Conservation (phyloP, 495 filamentous ascomycete genomes). For the Chaetomium fimeti region DNA sequence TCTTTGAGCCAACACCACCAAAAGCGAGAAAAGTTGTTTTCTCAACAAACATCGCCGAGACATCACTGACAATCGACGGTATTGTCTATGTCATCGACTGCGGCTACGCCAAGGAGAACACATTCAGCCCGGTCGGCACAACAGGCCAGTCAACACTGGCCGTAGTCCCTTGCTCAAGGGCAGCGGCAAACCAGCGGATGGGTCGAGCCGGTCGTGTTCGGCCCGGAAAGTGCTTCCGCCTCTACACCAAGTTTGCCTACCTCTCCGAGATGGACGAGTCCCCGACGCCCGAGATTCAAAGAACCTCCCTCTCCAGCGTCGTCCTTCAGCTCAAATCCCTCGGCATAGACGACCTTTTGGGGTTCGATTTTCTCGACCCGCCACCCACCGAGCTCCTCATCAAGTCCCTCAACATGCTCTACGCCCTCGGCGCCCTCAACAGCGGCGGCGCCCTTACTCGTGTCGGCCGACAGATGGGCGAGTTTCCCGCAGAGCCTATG, state of each 20-base stretch:
- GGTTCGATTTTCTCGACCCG: slow-evolving; percentile 96
- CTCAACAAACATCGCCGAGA: slow-evolving; percentile 90
- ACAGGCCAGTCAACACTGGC: slow-evolving; percentile 92
- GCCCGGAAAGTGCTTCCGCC: slow-evolving; percentile 89
- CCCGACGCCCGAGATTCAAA: slow-evolving; percentile 91
- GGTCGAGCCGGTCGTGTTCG: slow-evolving; percentile 91
- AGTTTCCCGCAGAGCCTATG: slow-evolving; percentile 95
- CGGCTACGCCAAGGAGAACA: slow-evolving; percentile 93
- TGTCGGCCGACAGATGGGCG: slow-evolving; percentile 91
- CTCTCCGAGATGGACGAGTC: slow-evolving; percentile 92
- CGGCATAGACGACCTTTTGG: slow-evolving; percentile 89
- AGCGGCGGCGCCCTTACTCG: slow-evolving; percentile 88
- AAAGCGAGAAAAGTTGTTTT: slow-evolving; percentile 81
- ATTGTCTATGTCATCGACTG: slow-evolving; percentile 91
- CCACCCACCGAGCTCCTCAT: slow-evolving; percentile 90
- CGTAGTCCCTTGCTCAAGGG: slow-evolving; percentile 89
- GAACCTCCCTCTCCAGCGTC: slow-evolving; percentile 80
- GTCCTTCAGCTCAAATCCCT: slow-evolving; percentile 86
- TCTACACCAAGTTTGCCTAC: slow-evolving; percentile 94
- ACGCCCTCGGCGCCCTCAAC: slow-evolving; percentile 86
- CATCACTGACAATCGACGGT: slow-evolving; percentile 82
- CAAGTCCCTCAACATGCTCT: slow-evolving; percentile 85
- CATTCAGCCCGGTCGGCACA: slow-evolving; percentile 72
- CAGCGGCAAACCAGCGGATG: slow-evolving; percentile 87
- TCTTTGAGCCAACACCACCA: slow-evolving; percentile 83